A percentile compares a stretch with the other conserved stretches of the same genome.
These are phyloP conservation scores for Salix viminalis DNA, from an alignment of 345 rosid species.

Conservation along the genomic window DNA sequence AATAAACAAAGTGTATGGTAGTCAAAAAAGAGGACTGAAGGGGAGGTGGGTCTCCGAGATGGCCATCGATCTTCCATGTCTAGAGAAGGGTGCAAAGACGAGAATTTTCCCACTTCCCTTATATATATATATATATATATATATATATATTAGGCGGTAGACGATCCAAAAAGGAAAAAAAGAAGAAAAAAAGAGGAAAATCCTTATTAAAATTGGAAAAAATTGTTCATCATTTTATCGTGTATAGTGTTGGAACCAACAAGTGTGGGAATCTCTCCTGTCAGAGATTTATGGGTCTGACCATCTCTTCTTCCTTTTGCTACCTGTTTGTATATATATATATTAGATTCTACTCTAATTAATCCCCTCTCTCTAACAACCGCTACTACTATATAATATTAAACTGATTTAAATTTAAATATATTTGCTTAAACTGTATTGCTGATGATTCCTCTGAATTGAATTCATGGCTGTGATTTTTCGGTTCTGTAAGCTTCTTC, in stretches of 20 bases:
- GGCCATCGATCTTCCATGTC: constrained; percentile 24
- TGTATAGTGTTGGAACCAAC: constrained; percentile 32
- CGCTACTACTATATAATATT: neutral
- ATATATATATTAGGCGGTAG: neutral
- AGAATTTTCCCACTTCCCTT: constrained; percentile 21
- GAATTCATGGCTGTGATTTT: neutral
- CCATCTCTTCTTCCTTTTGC: neutral
- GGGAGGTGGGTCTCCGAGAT: neutral
- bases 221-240: constrained; percentile 20
- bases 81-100: constrained; percentile 27
- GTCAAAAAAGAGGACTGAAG: constrained; percentile 1
- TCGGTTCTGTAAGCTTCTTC: constrained; percentile 4
- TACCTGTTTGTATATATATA: constrained; percentile 5
- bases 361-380: neutral
- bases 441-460: neutral
- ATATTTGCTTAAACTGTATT: neutral
- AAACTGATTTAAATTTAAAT: neutral
- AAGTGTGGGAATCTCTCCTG: constrained; percentile 40
- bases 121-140: too few species aligned
- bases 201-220: constrained; percentile 21
- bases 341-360: constrained; percentile 23
- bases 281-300: constrained; percentile 23
- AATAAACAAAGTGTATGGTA: constrained; percentile 1
- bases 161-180: constrained; percentile 4
- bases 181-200: neutral